Evolutionary conservation across 352 stramenopile species (phyloP).

Genomic region (Globisporangium radiosum): DNA sequence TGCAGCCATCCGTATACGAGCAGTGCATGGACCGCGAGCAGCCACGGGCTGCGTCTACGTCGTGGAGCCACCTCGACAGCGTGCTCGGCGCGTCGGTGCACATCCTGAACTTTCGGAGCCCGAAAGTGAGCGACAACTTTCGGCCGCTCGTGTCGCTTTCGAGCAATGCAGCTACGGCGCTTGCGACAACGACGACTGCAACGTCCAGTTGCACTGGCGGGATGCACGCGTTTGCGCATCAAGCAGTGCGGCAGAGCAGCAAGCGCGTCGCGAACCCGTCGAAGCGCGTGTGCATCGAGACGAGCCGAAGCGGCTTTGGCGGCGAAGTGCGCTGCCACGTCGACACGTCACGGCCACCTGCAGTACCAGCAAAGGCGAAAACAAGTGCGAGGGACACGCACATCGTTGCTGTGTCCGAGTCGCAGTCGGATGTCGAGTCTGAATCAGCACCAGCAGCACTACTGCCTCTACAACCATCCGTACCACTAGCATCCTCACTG

Average conservation of each 20-base stretch:
- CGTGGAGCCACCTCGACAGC: slow-evolving; percentile 60
- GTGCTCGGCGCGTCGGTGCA: slow-evolving; percentile 58
- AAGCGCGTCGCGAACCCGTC: slow-evolving; percentile 50
- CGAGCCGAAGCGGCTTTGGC: slow-evolving; percentile 56
- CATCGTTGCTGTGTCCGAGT: too few relatives aligned
- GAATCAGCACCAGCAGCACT: too few relatives aligned
- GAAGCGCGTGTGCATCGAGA: slow-evolving; percentile 39
- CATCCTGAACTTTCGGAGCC: slow-evolving; percentile 73
- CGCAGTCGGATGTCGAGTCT: too few relatives aligned
- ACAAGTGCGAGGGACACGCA: background rate
- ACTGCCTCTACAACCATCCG: too few relatives aligned
- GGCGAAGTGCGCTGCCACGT: slow-evolving; percentile 58
- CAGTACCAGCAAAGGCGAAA: background rate
- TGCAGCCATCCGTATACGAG: too few relatives aligned
- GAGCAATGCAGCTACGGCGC: background rate
- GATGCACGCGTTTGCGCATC: slow-evolving; percentile 43
- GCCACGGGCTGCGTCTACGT: slow-evolving; percentile 35
- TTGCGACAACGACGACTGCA: slow-evolving; percentile 8
- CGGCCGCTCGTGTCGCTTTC: slow-evolving; percentile 32
- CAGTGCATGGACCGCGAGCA: slow-evolving; percentile 16
- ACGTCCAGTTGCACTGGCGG: background rate
- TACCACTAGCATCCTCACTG: too few relatives aligned
- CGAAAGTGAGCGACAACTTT: slow-evolving; percentile 80
- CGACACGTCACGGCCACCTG: slow-evolving; percentile 5
- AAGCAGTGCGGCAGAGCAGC: slow-evolving; percentile 25